Percentiles rank a stretch among this genome's conserved stretches.
Evolutionary conservation across 2,329 filamentous ascomycete species (phyloP).

Genomic region (Fusarium avenaceum): DNA sequence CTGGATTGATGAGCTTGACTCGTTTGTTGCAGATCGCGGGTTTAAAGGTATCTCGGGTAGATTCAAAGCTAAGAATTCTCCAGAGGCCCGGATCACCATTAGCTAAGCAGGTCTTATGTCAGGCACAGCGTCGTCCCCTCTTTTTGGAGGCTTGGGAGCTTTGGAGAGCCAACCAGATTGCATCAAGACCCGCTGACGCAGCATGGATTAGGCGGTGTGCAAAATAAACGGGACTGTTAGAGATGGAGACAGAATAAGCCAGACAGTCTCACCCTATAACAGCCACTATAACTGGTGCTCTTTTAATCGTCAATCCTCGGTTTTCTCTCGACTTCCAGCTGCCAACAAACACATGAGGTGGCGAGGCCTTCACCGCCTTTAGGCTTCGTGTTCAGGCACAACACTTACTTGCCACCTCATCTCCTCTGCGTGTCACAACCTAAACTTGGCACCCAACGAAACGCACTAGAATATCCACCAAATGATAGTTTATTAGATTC

Average conservation of each 20-base stretch:
- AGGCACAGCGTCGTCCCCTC: background rate
- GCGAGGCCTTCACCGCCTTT: constrained; percentile 33
- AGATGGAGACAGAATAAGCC: background rate
- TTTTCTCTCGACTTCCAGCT: constrained; percentile 33
- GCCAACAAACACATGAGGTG: constrained; percentile 35
- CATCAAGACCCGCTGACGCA: constrained; percentile 5
- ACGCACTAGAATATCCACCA: too few relatives aligned
- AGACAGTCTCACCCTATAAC: accelerated
- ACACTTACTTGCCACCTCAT: constrained; percentile 30
- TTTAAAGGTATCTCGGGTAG: constrained; percentile 42
- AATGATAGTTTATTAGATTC: too few relatives aligned
- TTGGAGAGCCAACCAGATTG: background rate
- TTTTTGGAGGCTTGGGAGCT: too few relatives aligned
- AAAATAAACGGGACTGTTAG: constrained; percentile 30
- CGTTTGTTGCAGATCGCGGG: constrained; percentile 34
- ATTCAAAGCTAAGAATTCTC: constrained; percentile 35
- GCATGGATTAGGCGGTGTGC: constrained; percentile 25
- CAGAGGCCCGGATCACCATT: constrained; percentile 29
- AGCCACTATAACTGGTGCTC: accelerated
- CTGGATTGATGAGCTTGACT: constrained; percentile 29
- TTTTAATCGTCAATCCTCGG: accelerated
- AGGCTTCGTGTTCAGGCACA: constrained; percentile 10
- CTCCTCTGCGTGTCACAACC: constrained; percentile 16
- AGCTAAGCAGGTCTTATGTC: constrained; percentile 28
- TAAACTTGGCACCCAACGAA: background rate